These are phyloP conservation scores for Bipolaris victoriae DNA, from an alignment of 2,329 filamentous ascomycete genomes.

Conservation along the genomic window DNA sequence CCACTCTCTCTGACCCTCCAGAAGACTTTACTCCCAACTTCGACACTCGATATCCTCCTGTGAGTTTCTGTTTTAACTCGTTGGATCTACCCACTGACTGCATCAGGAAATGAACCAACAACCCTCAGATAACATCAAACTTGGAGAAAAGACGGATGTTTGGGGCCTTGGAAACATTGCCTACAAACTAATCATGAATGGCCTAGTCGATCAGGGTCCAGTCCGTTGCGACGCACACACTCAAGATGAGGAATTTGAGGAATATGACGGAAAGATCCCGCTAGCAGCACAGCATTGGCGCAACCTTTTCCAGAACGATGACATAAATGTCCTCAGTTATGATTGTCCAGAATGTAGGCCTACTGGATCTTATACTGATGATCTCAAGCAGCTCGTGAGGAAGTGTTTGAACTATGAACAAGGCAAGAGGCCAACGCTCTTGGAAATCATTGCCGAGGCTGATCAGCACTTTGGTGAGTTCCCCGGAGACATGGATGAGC, in stretches of 20 bases:
- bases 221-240: background rate
- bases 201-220: background rate
- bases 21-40: background rate
- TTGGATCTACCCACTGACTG: background rate
- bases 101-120: background rate
- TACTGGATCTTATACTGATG: background rate
- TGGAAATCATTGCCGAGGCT: background rate
- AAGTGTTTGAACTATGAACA: background rate
- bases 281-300: background rate
- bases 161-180: slow-evolving; percentile 6
- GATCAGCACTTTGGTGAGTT: background rate
- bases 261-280: background rate
- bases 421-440: background rate
- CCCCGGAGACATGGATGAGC: background rate
- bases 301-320: background rate
- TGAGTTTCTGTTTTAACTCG: background rate
- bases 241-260: background rate
- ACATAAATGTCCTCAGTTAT: background rate
- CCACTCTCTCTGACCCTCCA: slow-evolving; percentile 3
- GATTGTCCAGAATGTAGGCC: background rate
- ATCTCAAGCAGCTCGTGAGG: background rate
- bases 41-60: background rate
- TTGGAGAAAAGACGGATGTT: slow-evolving; percentile 5
- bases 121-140: background rate
- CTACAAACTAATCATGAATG: background rate